Base-by-base conservation (phyloP, 129 eudicot species). In the Artemisia argyi region DNA sequence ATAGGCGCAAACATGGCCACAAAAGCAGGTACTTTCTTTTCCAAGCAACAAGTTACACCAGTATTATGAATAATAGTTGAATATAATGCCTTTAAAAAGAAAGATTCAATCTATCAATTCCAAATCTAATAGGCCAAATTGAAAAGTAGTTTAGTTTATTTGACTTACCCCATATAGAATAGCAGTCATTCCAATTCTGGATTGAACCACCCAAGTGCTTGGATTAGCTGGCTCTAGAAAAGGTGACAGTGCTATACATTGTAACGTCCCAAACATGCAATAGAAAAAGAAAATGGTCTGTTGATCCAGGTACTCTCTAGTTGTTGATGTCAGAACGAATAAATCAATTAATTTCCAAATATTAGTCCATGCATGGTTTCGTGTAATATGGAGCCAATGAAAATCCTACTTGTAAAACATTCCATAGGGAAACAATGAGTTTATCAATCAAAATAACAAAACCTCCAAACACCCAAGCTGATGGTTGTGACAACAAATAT, bases 21-120 rank as follows among this genome's bases (percentile, higher is more conserved):
- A 60, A 58, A 76, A 68, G 68, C 44, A 0, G 80, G 74, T 16
- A 74, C 80, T 59, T 76, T 76, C 69, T 76, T 76, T 46, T 69
- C 19, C 68, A 76, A 50, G 54, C 74, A 76, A 74, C 80, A 76
- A 48, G 68, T 76, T 42, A 48, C 7, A 19, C 55, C 54, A 3
- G 9, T 30, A 28, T 69, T 68, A 17, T 68, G 19, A 20, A 20
- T 20, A 17, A 14, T 15, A 47, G 26, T 39, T 4, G 55, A 67
- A 76, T 16, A 76, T 7, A 59, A 8, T 0, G 80, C 74, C 80
- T 76, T 18, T 55, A 28, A 47, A 48, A 4, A 66, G 15, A 57
- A 54, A 18, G 24, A 7, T 47, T 61, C 19, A 72, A 48, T 42
- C 18, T 7, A 56, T 14, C 42, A 39, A 57, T 13, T 1, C 35